Evolutionary conservation across 1,139 yeast genomes (phyloP), one percentile per base, ranked within the genome.

Genomic region (Petasospora fabianii): DNA sequence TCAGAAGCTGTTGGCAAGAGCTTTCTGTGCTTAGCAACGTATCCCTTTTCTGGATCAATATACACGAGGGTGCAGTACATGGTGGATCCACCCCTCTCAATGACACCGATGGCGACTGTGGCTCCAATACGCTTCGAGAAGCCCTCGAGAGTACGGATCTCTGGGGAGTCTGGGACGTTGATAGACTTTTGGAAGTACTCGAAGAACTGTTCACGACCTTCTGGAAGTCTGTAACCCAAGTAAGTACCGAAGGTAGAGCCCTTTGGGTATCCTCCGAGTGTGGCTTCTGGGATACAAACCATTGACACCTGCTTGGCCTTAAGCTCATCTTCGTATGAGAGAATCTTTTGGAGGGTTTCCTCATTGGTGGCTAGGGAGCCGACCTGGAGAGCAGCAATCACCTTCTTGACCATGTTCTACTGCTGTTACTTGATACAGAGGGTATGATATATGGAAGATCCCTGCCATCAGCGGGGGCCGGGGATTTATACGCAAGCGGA

Each of bases 181-280:
- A 64, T 48, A 3, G 66, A 56, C 32, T 58, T 55, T 13, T 53
- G 53, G 47, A 43, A 58, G 43, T 66, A 66, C 24, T 47, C 43
- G 4, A 62, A 57, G 46, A 57, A 66, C 38, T 61, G 65, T 27
- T 63, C 62, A 27, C 68, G 55, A 2, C 71, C 71, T 21, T 56
- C 56, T 30, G 62, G 66, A 22, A 61, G 46, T 39, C 71, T 54
- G 49, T 61, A 65, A 0, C 70, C 71, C 27, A 66, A 44, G 38
- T 61, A 61, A 9, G 69, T 56, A 10, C 68, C 70, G 44, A 66
- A 66, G 5, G 55, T 55, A 13, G 60, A 50, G 4, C 71, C 70
- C 44, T 66, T 66, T 5, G 71, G 70, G 41, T 66, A 66, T 5
- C 71, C 71, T 13, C 71, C 71, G 17, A 66, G 44, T 2, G 62